phyloP scores from a whole-genome alignment of 2,329 filamentous ascomycete species.

The Alternaria ethzedia region DNA sequence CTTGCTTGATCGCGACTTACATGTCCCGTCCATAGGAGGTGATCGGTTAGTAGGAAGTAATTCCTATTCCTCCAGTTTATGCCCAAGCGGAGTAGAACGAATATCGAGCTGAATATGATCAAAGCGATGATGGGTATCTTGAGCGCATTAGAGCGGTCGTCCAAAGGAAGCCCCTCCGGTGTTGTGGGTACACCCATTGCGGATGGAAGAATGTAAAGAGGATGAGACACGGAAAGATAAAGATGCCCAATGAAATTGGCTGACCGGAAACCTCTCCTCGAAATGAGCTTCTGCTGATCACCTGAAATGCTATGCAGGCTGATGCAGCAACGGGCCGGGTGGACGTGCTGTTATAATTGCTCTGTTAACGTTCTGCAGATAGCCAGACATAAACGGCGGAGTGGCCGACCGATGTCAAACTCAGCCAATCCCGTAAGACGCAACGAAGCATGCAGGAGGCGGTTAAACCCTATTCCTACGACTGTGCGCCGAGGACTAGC shows the following conservation, averaged over 20 bases:
- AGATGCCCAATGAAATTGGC: not conserved
- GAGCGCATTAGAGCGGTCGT: slow-evolving; percentile 30
- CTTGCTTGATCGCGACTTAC: slow-evolving; percentile 8
- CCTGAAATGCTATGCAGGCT: not conserved
- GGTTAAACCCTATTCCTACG: not conserved
- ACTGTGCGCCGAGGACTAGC: not conserved
- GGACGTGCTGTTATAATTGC: slow-evolving; percentile 9
- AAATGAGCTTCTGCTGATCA: not conserved
- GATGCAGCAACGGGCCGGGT: not conserved
- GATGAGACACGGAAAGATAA: not conserved
- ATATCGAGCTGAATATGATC: slow-evolving; percentile 30
- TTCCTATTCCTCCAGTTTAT: slow-evolving; percentile 31
- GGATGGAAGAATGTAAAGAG: not conserved
- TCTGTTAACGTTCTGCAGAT: not conserved
- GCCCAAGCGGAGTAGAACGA: slow-evolving; percentile 26
- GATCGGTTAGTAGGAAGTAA: slow-evolving; percentile 31
- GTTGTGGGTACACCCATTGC: slow-evolving; percentile 21
- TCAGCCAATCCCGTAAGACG: not conserved
- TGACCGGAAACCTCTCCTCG: not conserved
- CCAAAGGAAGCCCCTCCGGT: slow-evolving; percentile 21
- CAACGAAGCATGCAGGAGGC: slow-evolving; percentile 2
- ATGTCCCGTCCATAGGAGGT: slow-evolving; percentile 32
- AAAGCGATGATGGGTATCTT: slow-evolving; percentile 30
- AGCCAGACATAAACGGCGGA: not conserved
- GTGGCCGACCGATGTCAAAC: not conserved